Evolutionary conservation across 2,329 filamentous ascomycete species (phyloP), one percentile per base, ranked within the genome.

Genomic region (Ophiosphaerella narmari): DNA sequence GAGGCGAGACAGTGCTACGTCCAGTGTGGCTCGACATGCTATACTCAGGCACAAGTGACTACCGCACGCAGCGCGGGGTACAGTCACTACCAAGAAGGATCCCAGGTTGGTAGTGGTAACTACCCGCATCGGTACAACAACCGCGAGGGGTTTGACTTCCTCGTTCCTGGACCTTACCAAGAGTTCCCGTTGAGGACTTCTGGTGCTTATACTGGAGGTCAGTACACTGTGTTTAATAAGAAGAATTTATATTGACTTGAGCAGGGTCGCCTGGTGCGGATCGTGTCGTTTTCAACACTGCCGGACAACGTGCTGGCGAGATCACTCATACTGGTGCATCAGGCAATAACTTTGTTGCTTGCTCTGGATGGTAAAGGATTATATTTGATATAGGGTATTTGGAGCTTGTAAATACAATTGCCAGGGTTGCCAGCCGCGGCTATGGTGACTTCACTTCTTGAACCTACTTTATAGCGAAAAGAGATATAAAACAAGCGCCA

Each of bases 271-370:
- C 87, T 1, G 86, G 87, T 33, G 74, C 87, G 14, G 86, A 89
- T 66, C 83, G 87, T 42, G 83, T 89, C 45, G 72, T 88, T 29
- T 84, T 89, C 74, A 86, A 84, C 65, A 76, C 65, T 0, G 53
- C 72, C 13, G 82, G 86, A 60, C 51, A 79, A 49, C 78, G 82
- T 38, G 86, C 85, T 12, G 86, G 85, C 33, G 75, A 81, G 24
- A 87, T 90, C 55, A 90, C 87, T 0, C 87, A 90, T 65, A 87
- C 84, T 18, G 87, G 87, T 24, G 86, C 87, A 14, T 83, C 79
- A 43, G 85, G 85, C 7, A 85, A 89, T 68, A 77, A 81, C 72
- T 90, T 90, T 72, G 84, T 89, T 48, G 80, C 77, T n/a, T 89
- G 86, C 68, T 67, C 67, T 36, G 75, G 75, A 26, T 63, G 57